phyloP scores from a whole-genome alignment of 345 rosid species.

The Corchorus olitorius region DNA sequence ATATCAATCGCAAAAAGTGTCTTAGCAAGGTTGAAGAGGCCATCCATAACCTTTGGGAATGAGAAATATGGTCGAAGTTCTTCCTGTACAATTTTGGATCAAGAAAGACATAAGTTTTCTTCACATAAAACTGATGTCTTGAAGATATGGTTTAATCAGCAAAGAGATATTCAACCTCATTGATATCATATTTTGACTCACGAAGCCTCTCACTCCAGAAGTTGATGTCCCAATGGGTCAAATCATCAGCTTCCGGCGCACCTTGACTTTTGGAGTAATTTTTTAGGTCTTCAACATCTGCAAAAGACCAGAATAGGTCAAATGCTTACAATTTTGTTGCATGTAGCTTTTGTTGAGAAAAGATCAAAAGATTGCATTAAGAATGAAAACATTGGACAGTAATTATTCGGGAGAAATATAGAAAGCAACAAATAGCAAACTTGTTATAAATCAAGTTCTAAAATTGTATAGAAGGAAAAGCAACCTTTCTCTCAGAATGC shows the following conservation, averaged over 20 bases:
- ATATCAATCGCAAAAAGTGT: conserved; percentile 73
- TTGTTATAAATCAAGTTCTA: background rate
- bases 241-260: conserved; percentile 68
- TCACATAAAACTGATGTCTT: conserved; percentile 1
- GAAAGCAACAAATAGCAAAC: background rate
- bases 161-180: conserved; percentile 56
- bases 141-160: background rate
- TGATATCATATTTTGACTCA: conserved; percentile 84
- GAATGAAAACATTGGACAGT: conserved; percentile 5
- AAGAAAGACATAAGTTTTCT: conserved; percentile 11
- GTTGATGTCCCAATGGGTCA: conserved; percentile 79
- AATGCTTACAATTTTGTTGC: background rate
- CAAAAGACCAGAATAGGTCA: conserved; percentile 15
- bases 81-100: conserved; percentile 51
- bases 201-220: conserved; percentile 99
- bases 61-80: conserved; percentile 90
- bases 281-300: conserved; percentile 85
- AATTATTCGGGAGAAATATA: background rate
- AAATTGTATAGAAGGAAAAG: conserved; percentile 2
- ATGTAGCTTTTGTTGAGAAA: background rate
- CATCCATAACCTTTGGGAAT: conserved; percentile 84
- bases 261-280: conserved; percentile 69
- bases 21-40: conserved; percentile 75
- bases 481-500: background rate
- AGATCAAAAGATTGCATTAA: background rate